Evolutionary conservation across 2,329 filamentous ascomycete genomes (phyloP).

Genomic region (Cryoendolithus antarcticus): DNA sequence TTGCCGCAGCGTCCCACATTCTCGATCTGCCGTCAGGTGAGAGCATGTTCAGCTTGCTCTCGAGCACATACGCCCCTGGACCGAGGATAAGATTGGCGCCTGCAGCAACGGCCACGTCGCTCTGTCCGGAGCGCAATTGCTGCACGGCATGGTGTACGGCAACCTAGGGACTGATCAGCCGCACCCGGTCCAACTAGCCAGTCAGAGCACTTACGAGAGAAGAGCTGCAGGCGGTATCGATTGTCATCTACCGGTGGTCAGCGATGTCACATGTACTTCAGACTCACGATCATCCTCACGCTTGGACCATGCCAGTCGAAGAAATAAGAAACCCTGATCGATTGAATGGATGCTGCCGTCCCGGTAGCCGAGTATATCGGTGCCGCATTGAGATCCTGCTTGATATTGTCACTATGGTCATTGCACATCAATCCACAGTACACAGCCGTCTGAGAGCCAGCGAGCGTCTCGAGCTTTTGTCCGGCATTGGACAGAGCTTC

Average conservation of each 20-base stretch:
- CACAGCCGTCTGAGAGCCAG: constrained; percentile 10
- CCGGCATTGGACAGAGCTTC: constrained; percentile 11
- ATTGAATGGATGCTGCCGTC: constrained; percentile 4
- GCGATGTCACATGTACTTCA: too few relatives aligned
- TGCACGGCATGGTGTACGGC: constrained; percentile 8
- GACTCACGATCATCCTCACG: neutral
- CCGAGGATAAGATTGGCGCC: constrained; percentile 18
- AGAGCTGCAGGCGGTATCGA: constrained; percentile 8
- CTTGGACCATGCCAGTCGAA: constrained; percentile 9
- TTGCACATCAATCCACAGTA: constrained; percentile 14
- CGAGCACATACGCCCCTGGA: constrained; percentile 12
- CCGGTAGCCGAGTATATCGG: constrained; percentile 14
- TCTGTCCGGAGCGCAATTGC: constrained; percentile 4
- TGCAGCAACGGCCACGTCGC: constrained; percentile 8
- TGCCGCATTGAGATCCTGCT: constrained; percentile 10
- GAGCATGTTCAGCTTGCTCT: constrained; percentile 19
- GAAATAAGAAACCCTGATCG: constrained; percentile 11
- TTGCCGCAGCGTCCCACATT: constrained; percentile 26
- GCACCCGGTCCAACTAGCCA: too few relatives aligned
- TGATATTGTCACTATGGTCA: constrained; percentile 12
- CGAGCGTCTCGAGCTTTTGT: constrained; percentile 2
- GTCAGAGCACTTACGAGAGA: neutral
- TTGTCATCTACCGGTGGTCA: constrained; percentile 3
- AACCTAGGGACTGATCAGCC: neutral
- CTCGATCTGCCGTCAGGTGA: constrained; percentile 18